Percentiles rank a stretch among this genome's conserved stretches.
phyloP scores from a whole-genome alignment of 805 yeast genomes.

The Zygotorulaspora chibaensis region DNA sequence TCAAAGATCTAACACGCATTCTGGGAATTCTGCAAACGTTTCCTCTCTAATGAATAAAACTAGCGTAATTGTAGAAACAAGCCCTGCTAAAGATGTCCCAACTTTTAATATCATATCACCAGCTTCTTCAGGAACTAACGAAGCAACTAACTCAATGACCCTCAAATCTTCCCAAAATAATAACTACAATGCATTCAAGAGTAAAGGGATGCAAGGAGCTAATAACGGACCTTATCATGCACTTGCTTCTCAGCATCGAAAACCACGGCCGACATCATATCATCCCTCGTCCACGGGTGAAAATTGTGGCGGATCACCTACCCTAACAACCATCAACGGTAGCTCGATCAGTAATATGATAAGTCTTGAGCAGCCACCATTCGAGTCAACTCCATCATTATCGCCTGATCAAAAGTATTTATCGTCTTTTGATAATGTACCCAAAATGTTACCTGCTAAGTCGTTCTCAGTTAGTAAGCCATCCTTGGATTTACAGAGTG shows the following conservation, averaged over 20 bases:
- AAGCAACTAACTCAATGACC: neutral
- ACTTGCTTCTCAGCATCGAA: conserved; percentile 42
- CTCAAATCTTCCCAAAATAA: neutral
- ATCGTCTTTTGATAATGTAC: conserved; percentile 17
- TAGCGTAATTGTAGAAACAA: conserved; percentile 26
- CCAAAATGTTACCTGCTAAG: conserved; percentile 21
- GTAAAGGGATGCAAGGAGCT: neutral
- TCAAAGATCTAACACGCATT: conserved; percentile 38
- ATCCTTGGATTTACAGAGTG: conserved; percentile 34
- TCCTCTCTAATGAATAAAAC: conserved; percentile 24
- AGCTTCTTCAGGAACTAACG: neutral
- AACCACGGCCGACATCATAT: conserved; percentile 80
- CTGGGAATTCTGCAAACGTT: conserved; percentile 23
- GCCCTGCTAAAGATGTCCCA: conserved; percentile 14
- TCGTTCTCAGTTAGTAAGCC: conserved; percentile 33
- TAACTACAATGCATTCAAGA: neutral
- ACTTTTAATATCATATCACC: neutral
- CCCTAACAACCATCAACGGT: conserved; percentile 24
- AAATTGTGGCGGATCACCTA: conserved; percentile 11
- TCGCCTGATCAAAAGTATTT: conserved; percentile 11
- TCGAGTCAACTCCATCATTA: conserved; percentile 19
- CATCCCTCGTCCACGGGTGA: conserved; percentile 46
- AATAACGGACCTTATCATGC: conserved; percentile 3
- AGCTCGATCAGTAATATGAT: conserved; percentile 23
- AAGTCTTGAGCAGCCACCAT: conserved; percentile 13